Base-by-base conservation (phyloP, 768 basidiomycete species). In the Royoungia palumana region DNA sequence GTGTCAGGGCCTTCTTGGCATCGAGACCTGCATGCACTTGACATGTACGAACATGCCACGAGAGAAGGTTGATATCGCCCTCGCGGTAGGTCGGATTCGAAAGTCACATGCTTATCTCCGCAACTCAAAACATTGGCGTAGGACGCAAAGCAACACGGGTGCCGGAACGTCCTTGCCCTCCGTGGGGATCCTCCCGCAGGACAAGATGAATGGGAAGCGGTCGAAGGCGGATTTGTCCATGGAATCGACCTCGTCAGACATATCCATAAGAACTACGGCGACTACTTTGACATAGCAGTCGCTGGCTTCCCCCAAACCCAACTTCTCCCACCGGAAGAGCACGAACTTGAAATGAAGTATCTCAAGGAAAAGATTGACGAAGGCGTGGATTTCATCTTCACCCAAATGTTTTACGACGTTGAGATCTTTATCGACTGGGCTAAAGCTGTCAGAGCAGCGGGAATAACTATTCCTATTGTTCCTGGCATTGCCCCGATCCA, bases 11-110 rank as follows among this genome's bases (percentile, higher is more conserved):
- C 70, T 90, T 34, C 90, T 98, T 68, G 96, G 94, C 0, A 77
- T 98, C 20, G 94, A 98, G 71, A 95, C 94, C 24, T 97, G 94
- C 72, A 93, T 99, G 92, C 96, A 99, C 70, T 70, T 99, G 57
- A 98, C 95, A 38, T 98, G 96, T 65, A 98, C 96, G 42, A 96
- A 95, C 71, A 96, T 99, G 93, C 92, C 93, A n/a, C 77, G 78
- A 62, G 86, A 89, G 66, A 97, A 98, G 65, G 87, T 99, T 19
- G 94, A 96, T 70, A 82, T 85, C 60, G 94, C 95, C 27, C 72
- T 99, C 38, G 71, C 77, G 65, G 95, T 97, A 61, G 57, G 88
- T 73, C 9, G 51, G 24, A n/a, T 43, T 21, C 37, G 47, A 35
- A 35, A 30, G 46, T 17, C 38, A 42, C 47, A 37, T 27, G 20